Percentiles rank a stretch among this genome's conserved stretches.
These are phyloP conservation scores for Neotropicomus parvogracilis DNA, from an alignment of 1,284 basidiomycete genomes.

Conservation along the genomic window DNA sequence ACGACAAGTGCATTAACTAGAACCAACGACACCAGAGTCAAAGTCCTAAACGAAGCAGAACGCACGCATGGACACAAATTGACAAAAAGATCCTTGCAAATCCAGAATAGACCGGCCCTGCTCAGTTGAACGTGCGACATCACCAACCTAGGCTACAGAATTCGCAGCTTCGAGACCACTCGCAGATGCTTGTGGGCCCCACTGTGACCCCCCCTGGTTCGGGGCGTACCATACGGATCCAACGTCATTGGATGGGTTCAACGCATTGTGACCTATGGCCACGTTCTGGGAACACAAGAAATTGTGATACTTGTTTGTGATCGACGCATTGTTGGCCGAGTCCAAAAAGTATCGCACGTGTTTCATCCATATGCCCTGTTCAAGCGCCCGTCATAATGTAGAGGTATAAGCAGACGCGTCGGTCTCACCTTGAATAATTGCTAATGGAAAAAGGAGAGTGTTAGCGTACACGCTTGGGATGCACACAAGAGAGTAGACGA, in stretches of 20 bases:
- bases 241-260: conserved; percentile 37
- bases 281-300: conserved; percentile 41
- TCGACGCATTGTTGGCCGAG: conserved; percentile 34
- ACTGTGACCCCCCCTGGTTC: conserved; percentile 23
- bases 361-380: conserved; percentile 41
- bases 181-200: conserved; percentile 32
- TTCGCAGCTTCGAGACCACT: conserved; percentile 33
- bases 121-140: not conserved
- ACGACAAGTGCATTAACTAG: too few species aligned
- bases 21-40: too few species aligned
- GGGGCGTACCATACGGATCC: conserved; percentile 36
- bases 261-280: conserved; percentile 40
- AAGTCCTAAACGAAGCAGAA: too few species aligned
- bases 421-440: conserved; percentile 43
- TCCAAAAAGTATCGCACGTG: conserved; percentile 45
- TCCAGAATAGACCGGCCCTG: too few species aligned
- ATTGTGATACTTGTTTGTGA: conserved; percentile 37
- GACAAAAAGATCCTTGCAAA: too few species aligned
- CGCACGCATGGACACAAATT: too few species aligned
- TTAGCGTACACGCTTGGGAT: conserved; percentile 5
- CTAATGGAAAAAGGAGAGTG: conserved; percentile 17
- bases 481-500: not conserved
- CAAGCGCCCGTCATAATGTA: too few species aligned
- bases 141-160: conserved; percentile 25
- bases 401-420: not conserved